Evolutionary conservation across 2,329 filamentous ascomycete genomes (phyloP).

Genomic region (Boeremia exigua): DNA sequence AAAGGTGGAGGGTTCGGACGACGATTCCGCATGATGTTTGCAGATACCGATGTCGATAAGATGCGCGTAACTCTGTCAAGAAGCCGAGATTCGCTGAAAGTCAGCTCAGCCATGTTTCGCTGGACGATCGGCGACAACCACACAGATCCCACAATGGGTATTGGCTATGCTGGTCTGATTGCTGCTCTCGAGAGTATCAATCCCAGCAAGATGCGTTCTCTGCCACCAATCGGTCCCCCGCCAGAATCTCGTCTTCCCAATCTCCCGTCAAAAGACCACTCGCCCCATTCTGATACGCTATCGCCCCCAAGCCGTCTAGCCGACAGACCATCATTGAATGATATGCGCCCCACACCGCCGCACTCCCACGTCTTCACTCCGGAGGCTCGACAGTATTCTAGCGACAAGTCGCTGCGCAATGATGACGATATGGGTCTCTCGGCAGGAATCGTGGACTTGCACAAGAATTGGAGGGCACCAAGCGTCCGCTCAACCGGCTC

Average conservation of each 20-base stretch:
- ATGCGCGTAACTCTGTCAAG: conserved; percentile 63
- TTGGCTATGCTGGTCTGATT: conserved; percentile 71
- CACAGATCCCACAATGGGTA: conserved; percentile 66
- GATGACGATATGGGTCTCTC: conserved; percentile 25
- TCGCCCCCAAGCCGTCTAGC: conserved; percentile 12
- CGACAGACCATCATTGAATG: conserved; percentile 24
- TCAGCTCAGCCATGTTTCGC: conserved; percentile 69
- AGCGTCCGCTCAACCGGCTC: conserved; percentile 37
- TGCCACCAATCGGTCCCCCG: conserved; percentile 38
- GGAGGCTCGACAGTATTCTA: conserved; percentile 17
- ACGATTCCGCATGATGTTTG: conserved; percentile 63
- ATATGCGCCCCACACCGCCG: conserved; percentile 18
- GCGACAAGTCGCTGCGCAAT: conserved; percentile 24
- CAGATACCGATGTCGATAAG: conserved; percentile 66
- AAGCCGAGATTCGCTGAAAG: conserved; percentile 66
- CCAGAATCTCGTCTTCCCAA: conserved; percentile 41
- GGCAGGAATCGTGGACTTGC: conserved; percentile 30
- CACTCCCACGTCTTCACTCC: conserved; percentile 21
- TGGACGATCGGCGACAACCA: conserved; percentile 66
- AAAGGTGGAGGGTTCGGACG: conserved; percentile 66
- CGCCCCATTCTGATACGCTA: conserved; percentile 12
- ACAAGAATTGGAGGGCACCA: conserved; percentile 37
- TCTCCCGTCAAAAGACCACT: conserved; percentile 27
- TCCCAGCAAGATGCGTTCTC: conserved; percentile 34
- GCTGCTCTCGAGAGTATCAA: conserved; percentile 66